Base-by-base conservation (phyloP, 768 basidiomycete genomes). In the Phanerodontia chrysosporium region DNA sequence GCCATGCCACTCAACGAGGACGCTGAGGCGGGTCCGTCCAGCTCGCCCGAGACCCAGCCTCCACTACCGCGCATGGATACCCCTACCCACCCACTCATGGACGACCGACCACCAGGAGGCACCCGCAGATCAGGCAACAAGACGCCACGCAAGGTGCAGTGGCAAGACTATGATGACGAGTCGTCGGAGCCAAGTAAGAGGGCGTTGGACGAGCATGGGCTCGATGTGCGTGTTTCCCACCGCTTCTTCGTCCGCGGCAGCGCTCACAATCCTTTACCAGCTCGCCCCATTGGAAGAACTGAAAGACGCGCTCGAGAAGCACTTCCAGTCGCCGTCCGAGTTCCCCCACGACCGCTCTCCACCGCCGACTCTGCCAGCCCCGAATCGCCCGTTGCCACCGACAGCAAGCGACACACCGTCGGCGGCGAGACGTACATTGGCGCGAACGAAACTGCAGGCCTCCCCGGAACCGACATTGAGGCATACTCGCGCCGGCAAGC, bases 401-500 rank as follows among this genome's bases (percentile, higher is more conserved):
- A 62, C 70, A 69, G 62, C 13, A 63, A 70, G 2, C 73, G 73
- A 0, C 73, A 71, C 36, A 64, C 74, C 16, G 72, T 83, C 3
- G 81, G 81, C 0, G 83, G 80, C 39, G 78, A 79, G 39, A 76
- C 74, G 49, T 87, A 78, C 67, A 85, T 90, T 64, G 83, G 82
- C 55, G 79, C 82, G 0, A 69, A 78, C 49, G 90, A 92, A 69
- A 80, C 77, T 49, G 84, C 83, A 39, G 89, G 89, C 0, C 69
- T 92, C 27, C 84, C 84, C 0, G 76, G 78, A 13, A 66, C 70
- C 42, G 66, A 75, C 42, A 64, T 75, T 7, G 73, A 76, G 45
- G 69, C 72, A 24, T 62, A 71, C 30, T 69, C 70, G 1, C 69
- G 67, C 44, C 58, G 65, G 22, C 72, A 69, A 53, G 83, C 83